phyloP scores from a whole-genome alignment of 768 basidiomycete species.

The Suillus subluteus region DNA sequence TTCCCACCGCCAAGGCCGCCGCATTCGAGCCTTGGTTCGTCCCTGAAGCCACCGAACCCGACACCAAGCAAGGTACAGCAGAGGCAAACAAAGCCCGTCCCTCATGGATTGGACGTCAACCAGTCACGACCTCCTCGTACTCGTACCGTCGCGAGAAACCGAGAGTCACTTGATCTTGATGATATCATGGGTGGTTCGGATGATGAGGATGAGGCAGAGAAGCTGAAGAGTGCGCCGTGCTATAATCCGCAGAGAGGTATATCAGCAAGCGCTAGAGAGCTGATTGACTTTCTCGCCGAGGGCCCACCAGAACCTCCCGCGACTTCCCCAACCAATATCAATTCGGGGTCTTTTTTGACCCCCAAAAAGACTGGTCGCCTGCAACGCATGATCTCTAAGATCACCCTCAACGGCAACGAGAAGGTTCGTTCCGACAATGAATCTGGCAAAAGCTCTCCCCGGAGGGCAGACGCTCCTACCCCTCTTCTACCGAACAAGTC shows the following conservation, averaged over 20 bases:
- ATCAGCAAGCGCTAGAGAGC: constrained; percentile 49
- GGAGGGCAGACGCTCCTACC: constrained; percentile 27
- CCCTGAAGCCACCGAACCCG: constrained; percentile 30
- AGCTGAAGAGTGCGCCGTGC: constrained; percentile 47
- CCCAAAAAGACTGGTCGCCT: constrained; percentile 61
- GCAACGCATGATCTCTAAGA: constrained; percentile 82
- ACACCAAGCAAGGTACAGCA: constrained; percentile 24
- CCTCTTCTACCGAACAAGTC: constrained; percentile 32
- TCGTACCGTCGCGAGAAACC: constrained; percentile 54
- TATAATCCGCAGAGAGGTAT: constrained; percentile 36
- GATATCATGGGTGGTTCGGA: constrained; percentile 75
- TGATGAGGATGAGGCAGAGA: constrained; percentile 47
- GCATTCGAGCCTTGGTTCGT: constrained; percentile 32
- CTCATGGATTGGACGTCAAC: constrained; percentile 34
- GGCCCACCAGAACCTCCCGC: constrained; percentile 50
- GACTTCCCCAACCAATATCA: constrained; percentile 38
- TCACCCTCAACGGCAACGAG: constrained; percentile 50
- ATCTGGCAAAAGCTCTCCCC: constrained; percentile 32
- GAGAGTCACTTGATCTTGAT: constrained; percentile 76
- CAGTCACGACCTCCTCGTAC: constrained; percentile 33
- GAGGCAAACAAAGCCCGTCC: constrained; percentile 26
- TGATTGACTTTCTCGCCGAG: constrained; percentile 61
- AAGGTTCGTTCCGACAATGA: constrained; percentile 20
- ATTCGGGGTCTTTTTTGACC: constrained; percentile 44
- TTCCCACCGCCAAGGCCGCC: constrained; percentile 31